Percentiles rank a stretch among this genome's conserved stretches.
These are phyloP conservation scores for Cryphonectria nitschkei DNA, from an alignment of 2,329 filamentous ascomycete genomes.

Conservation along the genomic window DNA sequence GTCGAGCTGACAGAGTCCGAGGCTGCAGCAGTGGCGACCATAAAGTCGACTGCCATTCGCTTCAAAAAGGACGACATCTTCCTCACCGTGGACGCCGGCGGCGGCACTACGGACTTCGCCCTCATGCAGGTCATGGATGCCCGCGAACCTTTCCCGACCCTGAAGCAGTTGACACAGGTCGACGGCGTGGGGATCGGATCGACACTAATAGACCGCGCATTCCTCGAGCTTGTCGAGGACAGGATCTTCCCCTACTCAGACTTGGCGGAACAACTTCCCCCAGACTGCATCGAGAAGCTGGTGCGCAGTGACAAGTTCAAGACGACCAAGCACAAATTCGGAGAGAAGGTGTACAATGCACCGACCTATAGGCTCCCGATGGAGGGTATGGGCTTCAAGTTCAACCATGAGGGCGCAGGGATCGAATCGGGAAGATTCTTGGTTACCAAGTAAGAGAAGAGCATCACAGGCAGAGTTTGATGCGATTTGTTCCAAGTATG, in stretches of 20 bases:
- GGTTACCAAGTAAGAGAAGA: constrained; percentile 41
- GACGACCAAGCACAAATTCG: constrained; percentile 48
- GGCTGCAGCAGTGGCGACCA: constrained; percentile 50
- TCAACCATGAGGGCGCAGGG: constrained; percentile 42
- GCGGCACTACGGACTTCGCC: constrained; percentile 51
- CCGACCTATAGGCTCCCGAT: constrained; percentile 46
- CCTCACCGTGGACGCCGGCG: constrained; percentile 49
- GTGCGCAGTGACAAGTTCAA: constrained; percentile 44
- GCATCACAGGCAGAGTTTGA: background rate
- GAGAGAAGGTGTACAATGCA: constrained; percentile 47
- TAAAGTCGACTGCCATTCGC: constrained; percentile 46
- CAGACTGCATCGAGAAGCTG: constrained; percentile 42
- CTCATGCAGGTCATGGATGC: constrained; percentile 45
- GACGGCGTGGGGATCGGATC: constrained; percentile 51
- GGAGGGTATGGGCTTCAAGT: constrained; percentile 47
- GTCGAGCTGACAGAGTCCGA: constrained; percentile 54
- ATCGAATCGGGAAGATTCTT: constrained; percentile 47
- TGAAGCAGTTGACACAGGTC: constrained; percentile 42
- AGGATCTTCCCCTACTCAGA: constrained; percentile 44
- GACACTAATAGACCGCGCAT: constrained; percentile 50
- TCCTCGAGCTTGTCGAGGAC: constrained; percentile 43
- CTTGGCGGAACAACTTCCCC: constrained; percentile 40
- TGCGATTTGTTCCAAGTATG: constrained; percentile 8
- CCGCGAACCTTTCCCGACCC: constrained; percentile 33
- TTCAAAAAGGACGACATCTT: constrained; percentile 46